These are phyloP conservation scores for Chloranthus sessilifolius DNA, from an alignment of 164 flowering plant species.

Conservation along the genomic window DNA sequence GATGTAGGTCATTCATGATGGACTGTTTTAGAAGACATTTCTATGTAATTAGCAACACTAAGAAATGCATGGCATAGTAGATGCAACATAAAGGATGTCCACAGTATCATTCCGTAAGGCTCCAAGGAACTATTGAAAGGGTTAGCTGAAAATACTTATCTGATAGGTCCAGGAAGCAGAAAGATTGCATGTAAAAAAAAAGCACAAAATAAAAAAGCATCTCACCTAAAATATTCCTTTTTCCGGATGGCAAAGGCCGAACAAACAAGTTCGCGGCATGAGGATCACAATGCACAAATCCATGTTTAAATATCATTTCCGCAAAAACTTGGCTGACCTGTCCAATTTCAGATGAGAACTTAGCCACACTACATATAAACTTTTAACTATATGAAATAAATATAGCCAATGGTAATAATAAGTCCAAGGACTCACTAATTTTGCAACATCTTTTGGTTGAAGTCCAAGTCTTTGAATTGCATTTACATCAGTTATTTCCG, in stretches of 20 bases:
- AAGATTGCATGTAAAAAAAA: background rate
- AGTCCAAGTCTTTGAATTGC: conserved; percentile 61
- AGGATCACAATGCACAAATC: conserved; percentile 99
- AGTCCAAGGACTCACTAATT: conserved; percentile 44
- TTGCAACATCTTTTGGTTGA: conserved; percentile 73
- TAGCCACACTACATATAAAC: background rate
- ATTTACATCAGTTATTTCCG: conserved; percentile 65
- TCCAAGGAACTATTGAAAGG: too few relatives aligned
- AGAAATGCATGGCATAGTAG: too few relatives aligned
- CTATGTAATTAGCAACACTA: too few relatives aligned
- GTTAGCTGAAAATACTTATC: too few relatives aligned
- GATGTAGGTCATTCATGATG: too few relatives aligned
- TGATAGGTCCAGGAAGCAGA: background rate
- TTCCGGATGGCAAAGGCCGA: conserved; percentile 67
- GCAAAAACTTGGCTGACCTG: conserved; percentile 92
- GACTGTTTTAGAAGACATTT: too few relatives aligned
- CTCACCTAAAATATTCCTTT: conserved; percentile 57
- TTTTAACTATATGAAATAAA: background rate
- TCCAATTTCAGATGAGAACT: conserved; percentile 7
- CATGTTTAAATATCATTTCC: conserved; percentile 96
- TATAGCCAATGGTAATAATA: background rate
- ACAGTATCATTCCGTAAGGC: too few relatives aligned
- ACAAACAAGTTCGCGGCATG: conserved; percentile 95
- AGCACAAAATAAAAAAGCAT: background rate
- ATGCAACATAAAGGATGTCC: too few relatives aligned